Evolutionary conservation across 768 basidiomycete species (phyloP).

Genomic region (Zangia roseola): DNA sequence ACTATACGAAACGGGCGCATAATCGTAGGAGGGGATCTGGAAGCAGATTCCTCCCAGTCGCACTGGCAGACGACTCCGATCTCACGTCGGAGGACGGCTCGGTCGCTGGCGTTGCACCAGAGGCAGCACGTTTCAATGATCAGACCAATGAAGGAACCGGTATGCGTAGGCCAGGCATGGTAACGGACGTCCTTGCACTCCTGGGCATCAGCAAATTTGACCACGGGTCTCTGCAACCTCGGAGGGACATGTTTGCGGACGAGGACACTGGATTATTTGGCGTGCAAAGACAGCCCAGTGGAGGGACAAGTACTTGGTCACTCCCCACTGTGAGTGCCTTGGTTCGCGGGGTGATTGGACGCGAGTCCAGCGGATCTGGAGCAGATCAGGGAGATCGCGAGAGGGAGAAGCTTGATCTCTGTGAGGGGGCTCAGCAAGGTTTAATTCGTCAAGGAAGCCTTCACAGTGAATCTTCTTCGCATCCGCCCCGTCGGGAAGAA

Average conservation of each 20-base stretch:
- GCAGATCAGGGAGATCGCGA: constrained; percentile 13
- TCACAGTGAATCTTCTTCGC: constrained; percentile 6
- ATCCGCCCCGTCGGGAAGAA: constrained; percentile 10
- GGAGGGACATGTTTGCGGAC: constrained; percentile 76
- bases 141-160: constrained; percentile 2
- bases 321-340: constrained; percentile 39
- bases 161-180: not conserved
- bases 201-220: constrained; percentile 23
- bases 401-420: constrained; percentile 20
- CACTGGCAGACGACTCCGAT: constrained; percentile 22
- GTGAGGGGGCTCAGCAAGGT: constrained; percentile 15
- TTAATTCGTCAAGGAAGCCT: constrained; percentile 21
- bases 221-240: constrained; percentile 20
- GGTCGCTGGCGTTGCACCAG: constrained; percentile 5
- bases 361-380: constrained; percentile 27
- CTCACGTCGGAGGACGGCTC: constrained; percentile 7
- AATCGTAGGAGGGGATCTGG: constrained; percentile 2
- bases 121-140: not conserved
- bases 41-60: constrained; percentile 19
- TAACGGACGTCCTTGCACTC: constrained; percentile 20
- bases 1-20: constrained; percentile 42
- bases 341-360: constrained; percentile 29
- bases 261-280: constrained; percentile 62
- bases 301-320: constrained; percentile 52
- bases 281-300: constrained; percentile 39